Conservation (phyloP, 2,329 filamentous ascomycete species). For the Ophiocordyceps camponoti-saundersi region DNA sequence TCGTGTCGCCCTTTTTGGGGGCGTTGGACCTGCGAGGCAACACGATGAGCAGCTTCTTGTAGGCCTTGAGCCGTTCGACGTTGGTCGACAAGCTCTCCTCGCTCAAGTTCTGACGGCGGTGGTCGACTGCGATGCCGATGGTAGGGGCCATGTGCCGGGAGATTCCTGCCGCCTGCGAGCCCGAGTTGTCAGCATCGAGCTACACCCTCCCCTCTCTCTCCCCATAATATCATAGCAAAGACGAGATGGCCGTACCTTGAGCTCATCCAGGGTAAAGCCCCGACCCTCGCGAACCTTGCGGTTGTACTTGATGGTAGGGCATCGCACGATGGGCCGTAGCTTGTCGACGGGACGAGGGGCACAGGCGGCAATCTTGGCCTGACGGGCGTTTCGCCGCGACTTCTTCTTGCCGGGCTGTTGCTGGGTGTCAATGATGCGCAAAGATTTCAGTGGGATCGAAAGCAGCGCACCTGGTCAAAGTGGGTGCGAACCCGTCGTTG, state of each 20-base stretch:
- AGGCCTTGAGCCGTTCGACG: conserved; percentile 94
- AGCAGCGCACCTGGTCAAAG: conserved; percentile 85
- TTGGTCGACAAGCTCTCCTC: conserved; percentile 91
- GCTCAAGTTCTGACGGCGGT: conserved; percentile 90
- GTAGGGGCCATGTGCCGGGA: conserved; percentile 86
- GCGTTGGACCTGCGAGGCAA: conserved; percentile 92
- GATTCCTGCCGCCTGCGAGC: conserved; percentile 71
- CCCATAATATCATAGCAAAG: not conserved
- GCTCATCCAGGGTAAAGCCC: conserved; percentile 92
- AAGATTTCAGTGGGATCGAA: not conserved
- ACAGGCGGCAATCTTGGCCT: conserved; percentile 85
- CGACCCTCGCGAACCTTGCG: conserved; percentile 89
- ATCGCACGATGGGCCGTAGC: conserved; percentile 89
- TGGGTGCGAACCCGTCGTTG: conserved; percentile 96
- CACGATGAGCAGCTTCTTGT: conserved; percentile 89
- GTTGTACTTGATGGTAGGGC: conserved; percentile 99
- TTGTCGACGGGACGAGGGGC: conserved; percentile 96
- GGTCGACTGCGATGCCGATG: conserved; percentile 93
- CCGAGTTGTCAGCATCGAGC: not conserved
- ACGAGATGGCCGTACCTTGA: conserved; percentile 56
- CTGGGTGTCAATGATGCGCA: conserved; percentile 17
- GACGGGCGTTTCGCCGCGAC: conserved; percentile 77
- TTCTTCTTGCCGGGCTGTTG: conserved; percentile 85
- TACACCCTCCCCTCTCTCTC: not conserved
- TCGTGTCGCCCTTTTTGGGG: conserved; percentile 84